These are phyloP conservation scores for Ganoderma boninense DNA, from an alignment of 1,284 basidiomycete genomes.

Conservation along the genomic window DNA sequence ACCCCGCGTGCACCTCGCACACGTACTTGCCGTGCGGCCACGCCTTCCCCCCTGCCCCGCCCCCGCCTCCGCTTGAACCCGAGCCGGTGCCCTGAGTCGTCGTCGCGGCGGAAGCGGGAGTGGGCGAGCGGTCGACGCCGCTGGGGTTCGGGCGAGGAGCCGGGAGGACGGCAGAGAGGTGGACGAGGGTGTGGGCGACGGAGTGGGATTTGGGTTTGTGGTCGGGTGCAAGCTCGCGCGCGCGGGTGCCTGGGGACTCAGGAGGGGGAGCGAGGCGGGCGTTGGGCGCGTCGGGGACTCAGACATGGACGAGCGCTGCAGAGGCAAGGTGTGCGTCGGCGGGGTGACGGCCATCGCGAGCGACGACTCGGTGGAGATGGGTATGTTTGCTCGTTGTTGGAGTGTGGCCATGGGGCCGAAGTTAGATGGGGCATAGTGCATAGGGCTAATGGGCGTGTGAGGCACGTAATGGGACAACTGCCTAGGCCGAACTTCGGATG, in stretches of 20 bases:
- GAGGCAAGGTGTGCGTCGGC: conserved; percentile 3
- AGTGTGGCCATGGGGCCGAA: background rate
- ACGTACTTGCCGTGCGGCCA: conserved; percentile 80
- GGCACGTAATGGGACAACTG: conserved; percentile 2
- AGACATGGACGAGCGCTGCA: background rate
- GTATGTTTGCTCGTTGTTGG: background rate
- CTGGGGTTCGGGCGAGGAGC: background rate
- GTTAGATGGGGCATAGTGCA: background rate
- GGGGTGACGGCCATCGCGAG: conserved; percentile 18
- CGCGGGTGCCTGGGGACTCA: background rate
- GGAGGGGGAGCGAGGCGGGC: background rate
- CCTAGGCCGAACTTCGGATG: background rate
- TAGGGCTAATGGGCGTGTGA: conserved; percentile 13
- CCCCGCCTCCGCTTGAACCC: background rate
- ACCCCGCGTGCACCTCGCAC: conserved; percentile 63
- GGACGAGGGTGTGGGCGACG: conserved; percentile 1
- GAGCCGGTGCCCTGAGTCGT: background rate
- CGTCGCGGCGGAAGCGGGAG: background rate
- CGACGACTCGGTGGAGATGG: conserved; percentile 18
- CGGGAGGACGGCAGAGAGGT: background rate
- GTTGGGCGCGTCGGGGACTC: background rate
- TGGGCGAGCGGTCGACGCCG: background rate
- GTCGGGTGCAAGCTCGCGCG: background rate
- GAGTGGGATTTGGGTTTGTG: conserved; percentile 8
- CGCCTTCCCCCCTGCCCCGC: conserved; percentile 58